These are phyloP conservation scores for Ambrosia artemisiifolia DNA, from an alignment of 129 eudicot genomes.

Conservation along the genomic window DNA sequence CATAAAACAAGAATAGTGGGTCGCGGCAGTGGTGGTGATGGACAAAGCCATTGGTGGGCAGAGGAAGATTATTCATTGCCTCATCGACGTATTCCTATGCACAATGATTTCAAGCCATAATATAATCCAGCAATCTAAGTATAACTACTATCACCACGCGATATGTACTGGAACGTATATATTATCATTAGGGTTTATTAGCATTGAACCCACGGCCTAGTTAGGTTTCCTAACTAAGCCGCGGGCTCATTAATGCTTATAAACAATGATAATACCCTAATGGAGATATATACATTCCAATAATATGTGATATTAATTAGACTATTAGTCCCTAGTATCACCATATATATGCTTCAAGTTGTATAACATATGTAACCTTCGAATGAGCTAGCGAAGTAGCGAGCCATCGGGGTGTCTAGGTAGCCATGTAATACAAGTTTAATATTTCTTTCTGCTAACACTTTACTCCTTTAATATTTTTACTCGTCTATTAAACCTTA, in stretches of 20 bases:
- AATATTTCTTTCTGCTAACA: not conserved
- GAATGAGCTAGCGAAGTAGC: not conserved
- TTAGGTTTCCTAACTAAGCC: too few relatives aligned
- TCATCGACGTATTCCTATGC: slow-evolving; percentile 40
- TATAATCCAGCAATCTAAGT: not conserved
- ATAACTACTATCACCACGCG: not conserved
- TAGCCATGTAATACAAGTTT: not conserved
- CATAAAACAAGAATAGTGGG: not conserved
- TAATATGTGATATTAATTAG: not conserved
- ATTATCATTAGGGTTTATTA: too few relatives aligned
- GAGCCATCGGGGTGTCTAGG: not conserved
- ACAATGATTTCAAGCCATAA: slow-evolving; percentile 41
- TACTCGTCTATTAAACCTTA: not conserved
- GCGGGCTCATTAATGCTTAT: too few relatives aligned
- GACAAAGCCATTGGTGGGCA: slow-evolving; percentile 30
- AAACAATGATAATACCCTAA: too few relatives aligned
- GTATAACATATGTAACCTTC: not conserved
- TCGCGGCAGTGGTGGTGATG: slow-evolving; percentile 1
- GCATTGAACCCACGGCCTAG: too few relatives aligned
- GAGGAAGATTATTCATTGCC: slow-evolving; percentile 50
- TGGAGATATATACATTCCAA: too few relatives aligned
- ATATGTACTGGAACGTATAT: not conserved
- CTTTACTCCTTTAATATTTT: not conserved
- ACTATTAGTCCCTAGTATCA: not conserved
- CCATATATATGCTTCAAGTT: too few relatives aligned